Base-by-base conservation (phyloP, 1,284 basidiomycete genomes). In the Leccinum pachyderme region DNA sequence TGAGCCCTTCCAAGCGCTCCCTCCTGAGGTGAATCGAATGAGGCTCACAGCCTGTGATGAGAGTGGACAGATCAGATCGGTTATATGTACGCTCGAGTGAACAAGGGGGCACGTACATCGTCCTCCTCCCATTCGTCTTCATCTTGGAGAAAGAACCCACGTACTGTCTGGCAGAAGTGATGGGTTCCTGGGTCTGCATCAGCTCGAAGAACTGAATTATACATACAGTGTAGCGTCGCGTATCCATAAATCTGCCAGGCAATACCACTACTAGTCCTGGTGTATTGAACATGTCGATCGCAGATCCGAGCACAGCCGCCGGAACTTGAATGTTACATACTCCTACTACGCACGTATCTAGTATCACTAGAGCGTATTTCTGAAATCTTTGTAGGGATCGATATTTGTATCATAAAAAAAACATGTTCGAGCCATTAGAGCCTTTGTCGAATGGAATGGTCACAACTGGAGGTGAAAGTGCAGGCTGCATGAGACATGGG, bases 111-210 rank as follows among this genome's bases (percentile, higher is more conserved):
- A 68, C 65, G 12, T 43, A 65, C 64, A 5, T 0, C 29, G 12
- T 41, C 52, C 22, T 46, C 65, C 32, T 32, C 7, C 2, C 52
- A 55, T 47, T 62, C 54, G 1, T 50, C 54, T 53, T 69, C 65
- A 27, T 56, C 59, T 55, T 65, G 67, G 13, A 66, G 47, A 48
- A 69, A 69, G 41, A 58, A 3, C 33, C 61, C 65, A 5, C 12
- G 33, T 15, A 62, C 4, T 7, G 54, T 49, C 65, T 65, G 35
- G 37, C 18, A 4, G n/a, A 24, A 27, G 33, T 12, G 7, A n/a
- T 12, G 11, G 5, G 13, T 51, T 28, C 47, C 46, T 27, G 32
- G 9, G 13, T 27, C 35, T 22, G 18, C n/a, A 12, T 11, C 18
- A 9, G n/a, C n/a, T 39, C 15, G 44, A 45, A 8, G 11, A 25